Conservation (phyloP, 1,284 basidiomycete species). For the Wallemia hederae region DNA sequence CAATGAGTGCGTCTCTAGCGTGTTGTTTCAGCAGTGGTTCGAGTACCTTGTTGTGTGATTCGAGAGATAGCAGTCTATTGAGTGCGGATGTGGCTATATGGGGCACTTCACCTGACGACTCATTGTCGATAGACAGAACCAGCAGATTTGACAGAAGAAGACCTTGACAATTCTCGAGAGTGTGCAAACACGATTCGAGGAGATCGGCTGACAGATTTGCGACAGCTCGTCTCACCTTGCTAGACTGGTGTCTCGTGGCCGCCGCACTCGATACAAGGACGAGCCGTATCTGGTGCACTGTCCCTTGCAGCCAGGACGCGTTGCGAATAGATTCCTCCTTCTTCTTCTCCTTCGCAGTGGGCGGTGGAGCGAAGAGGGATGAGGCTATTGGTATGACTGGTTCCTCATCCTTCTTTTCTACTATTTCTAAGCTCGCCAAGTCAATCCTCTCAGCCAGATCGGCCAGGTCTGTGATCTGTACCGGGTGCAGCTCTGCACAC, state of each 20-base stretch:
- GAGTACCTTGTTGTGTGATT: conserved; percentile 21
- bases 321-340: conserved; percentile 7
- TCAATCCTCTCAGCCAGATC: conserved; percentile 13
- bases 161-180: conserved; percentile 32
- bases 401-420: conserved; percentile 5
- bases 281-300: conserved; percentile 14
- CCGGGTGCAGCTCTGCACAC: conserved; percentile 28
- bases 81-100: conserved; percentile 23
- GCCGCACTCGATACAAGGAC: conserved; percentile 15
- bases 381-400: conserved; percentile 7
- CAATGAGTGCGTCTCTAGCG: conserved; percentile 31
- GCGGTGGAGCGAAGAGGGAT: conserved; percentile 5
- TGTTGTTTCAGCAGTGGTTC: conserved; percentile 26
- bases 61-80: conserved; percentile 19
- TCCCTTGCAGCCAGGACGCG: conserved; percentile 16
- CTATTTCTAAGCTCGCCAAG: conserved; percentile 28
- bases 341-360: not conserved
- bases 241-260: conserved; percentile 26
- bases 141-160: conserved; percentile 39
- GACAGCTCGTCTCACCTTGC: conserved; percentile 29
- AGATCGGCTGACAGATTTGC: conserved; percentile 26
- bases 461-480: conserved; percentile 18
- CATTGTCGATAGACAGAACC: conserved; percentile 27
- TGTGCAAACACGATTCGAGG: conserved; percentile 25
- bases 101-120: conserved; percentile 23